Conservation (phyloP, 176 grass and related monocot genomes). For the Secale cereale region DNA sequence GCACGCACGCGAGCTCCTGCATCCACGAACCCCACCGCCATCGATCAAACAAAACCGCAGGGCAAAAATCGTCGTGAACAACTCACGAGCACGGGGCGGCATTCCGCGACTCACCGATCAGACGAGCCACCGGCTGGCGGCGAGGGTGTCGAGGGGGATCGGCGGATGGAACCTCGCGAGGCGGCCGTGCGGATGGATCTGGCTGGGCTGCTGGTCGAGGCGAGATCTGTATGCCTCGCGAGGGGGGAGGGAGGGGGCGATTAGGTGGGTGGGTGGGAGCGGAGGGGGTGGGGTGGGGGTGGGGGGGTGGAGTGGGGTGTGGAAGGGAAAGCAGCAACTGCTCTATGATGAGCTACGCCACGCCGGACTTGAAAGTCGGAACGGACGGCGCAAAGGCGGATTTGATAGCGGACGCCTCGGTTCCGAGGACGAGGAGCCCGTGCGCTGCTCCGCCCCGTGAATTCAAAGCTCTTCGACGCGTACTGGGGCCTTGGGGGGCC, state of each 20-base stretch:
- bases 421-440: conserved; percentile 19
- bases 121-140: not conserved
- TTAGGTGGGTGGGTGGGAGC: not conserved
- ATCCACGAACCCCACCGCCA: conserved; percentile 8
- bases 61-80: not conserved
- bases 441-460: not conserved
- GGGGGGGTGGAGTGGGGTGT: not conserved
- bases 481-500: too few relatives aligned
- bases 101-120: conserved; percentile 25
- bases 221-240: not conserved
- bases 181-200: not conserved
- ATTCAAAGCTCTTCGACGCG: not conserved
- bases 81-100: not conserved
- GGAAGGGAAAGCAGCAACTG: not conserved
- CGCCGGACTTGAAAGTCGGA: conserved; percentile 27
- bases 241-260: not conserved
- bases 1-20: conserved; percentile 23
- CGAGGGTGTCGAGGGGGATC: not conserved
- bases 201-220: not conserved
- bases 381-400: not conserved
- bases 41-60: not conserved
- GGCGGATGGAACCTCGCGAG: not conserved
- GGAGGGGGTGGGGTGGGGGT: not conserved
- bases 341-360: conserved; percentile 26
- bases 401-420: conserved; percentile 18